Conservation (phyloP, 768 basidiomycete genomes). For the Lyophyllum shimeji region DNA sequence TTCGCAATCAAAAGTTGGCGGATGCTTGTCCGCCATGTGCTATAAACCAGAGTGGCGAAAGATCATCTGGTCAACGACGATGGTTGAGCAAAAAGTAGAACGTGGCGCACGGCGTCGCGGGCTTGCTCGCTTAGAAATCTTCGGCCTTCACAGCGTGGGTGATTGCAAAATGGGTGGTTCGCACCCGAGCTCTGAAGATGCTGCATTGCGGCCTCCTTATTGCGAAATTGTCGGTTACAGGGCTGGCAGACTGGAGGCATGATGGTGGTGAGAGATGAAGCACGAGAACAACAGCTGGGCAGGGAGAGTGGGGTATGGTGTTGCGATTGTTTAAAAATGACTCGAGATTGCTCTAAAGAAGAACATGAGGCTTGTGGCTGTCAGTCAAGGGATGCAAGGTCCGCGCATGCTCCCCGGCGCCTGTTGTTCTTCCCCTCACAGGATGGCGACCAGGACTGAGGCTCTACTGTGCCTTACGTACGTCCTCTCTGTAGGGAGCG, state of each 20-base stretch:
- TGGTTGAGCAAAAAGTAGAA: neutral
- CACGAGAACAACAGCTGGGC: neutral
- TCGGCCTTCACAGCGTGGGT: conserved; percentile 26
- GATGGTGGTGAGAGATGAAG: conserved; percentile 17
- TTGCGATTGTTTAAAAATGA: conserved; percentile 8
- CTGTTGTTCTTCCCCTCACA: neutral
- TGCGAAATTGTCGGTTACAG: neutral
- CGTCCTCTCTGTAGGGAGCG: neutral
- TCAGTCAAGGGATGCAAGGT: conserved; percentile 8
- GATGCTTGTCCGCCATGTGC: conserved; percentile 43
- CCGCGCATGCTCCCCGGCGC: conserved; percentile 8
- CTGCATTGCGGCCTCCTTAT: conserved; percentile 34
- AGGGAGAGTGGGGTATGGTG: neutral
- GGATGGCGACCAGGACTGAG: neutral
- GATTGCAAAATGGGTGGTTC: conserved; percentile 34
- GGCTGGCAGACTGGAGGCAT: neutral
- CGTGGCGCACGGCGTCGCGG: conserved; percentile 30
- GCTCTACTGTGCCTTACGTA: neutral
- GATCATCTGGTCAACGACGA: neutral
- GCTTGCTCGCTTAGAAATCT: conserved; percentile 34
- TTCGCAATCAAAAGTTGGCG: conserved; percentile 40
- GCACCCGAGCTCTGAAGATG: conserved; percentile 35
- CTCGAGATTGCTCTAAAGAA: neutral
- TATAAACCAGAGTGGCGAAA: conserved; percentile 11
- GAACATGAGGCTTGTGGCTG: conserved; percentile 10